Base-by-base conservation (phyloP, 2,329 filamentous ascomycete species). In the Trichoderma sp. region DNA sequence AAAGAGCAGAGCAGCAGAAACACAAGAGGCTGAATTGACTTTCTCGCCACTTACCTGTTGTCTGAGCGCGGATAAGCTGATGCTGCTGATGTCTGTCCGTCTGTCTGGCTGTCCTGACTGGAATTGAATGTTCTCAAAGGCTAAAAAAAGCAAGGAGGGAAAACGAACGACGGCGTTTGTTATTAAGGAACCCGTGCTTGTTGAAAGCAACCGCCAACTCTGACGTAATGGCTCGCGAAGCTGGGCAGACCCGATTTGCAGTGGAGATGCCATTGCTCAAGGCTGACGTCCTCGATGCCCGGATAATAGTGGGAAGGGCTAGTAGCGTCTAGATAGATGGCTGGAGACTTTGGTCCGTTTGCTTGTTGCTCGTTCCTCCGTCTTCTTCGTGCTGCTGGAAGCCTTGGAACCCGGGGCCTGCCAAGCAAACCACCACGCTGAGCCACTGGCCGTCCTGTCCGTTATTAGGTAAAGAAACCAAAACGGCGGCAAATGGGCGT, bases 271-370 rank as follows among this genome's bases (percentile, higher is more conserved):
- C 3, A 54, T 51, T 34, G 51, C 54, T 47, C 30, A 58, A 57
- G 39, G 56, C 63, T 65, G 63, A 65, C 63, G 63, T 65, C 55
- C 63, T 65, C 48, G 63, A 65, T 24, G 55, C 15, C 34, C 48
- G 55, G 55, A 58, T 63, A 63, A 63, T 43, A 59, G 54, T 58
- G 54, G 55, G 58, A 30, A 34, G 30, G 30, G 30, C 30, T 34
- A 34, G 26, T 34, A 34, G 26, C 5, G 15, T 51, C 21, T 3
- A 24, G 21, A 24, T 24, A 4, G 43, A 34, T 19, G 34, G 45
- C 44, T 44, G 63, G 63, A 65, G 63, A 47, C 21, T 65, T 65
- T 65, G 63, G 56, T 65, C 63, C 63, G 63, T 59, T 59, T 43
- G 58, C 24, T n/a, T n/a, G 21, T 44, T 9, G 10, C 5, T 39